Percentiles rank a stretch among this genome's conserved stretches.
These are phyloP conservation scores for Chytriomyces sp. DNA, from an alignment of 192 early-diverging fungal species.

Conservation along the genomic window DNA sequence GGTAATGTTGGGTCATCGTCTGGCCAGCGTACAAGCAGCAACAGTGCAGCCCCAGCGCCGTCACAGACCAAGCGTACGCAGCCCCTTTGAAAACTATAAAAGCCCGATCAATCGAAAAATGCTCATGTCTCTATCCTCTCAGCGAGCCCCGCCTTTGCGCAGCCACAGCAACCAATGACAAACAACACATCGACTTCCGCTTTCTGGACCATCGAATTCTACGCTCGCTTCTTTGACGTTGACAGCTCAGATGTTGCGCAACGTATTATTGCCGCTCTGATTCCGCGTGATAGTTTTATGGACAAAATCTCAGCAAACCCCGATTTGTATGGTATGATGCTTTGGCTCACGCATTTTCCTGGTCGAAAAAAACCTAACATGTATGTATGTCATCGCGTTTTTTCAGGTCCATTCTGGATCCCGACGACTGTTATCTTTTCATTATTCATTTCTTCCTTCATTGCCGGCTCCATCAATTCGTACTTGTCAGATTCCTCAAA, in stretches of 20 bases:
- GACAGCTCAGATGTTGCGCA: constrained; percentile 78
- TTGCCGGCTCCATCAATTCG: constrained; percentile 83
- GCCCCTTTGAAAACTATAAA: no score
- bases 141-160: constrained; percentile 4
- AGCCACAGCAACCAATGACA: constrained; percentile 24
- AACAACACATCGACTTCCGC: constrained; percentile 40
- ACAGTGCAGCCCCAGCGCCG: no score
- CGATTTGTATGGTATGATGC: constrained; percentile 85
- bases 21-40: not conserved
- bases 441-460: constrained; percentile 91
- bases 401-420: constrained; percentile 93
- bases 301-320: constrained; percentile 82
- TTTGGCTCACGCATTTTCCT: not conserved
- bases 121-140: not conserved
- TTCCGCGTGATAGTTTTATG: constrained; percentile 60
- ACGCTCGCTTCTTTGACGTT: constrained; percentile 89
- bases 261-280: constrained; percentile 43
- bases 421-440: constrained; percentile 93
- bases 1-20: constrained; percentile 25
- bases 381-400: not conserved
- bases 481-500: constrained; percentile 42
- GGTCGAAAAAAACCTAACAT: not conserved
- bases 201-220: constrained; percentile 92
- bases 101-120: no score
- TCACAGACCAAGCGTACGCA: no score